Conservation (phyloP, 371 early-diverging fungal genomes). For the Blakeslea trispora region DNA sequence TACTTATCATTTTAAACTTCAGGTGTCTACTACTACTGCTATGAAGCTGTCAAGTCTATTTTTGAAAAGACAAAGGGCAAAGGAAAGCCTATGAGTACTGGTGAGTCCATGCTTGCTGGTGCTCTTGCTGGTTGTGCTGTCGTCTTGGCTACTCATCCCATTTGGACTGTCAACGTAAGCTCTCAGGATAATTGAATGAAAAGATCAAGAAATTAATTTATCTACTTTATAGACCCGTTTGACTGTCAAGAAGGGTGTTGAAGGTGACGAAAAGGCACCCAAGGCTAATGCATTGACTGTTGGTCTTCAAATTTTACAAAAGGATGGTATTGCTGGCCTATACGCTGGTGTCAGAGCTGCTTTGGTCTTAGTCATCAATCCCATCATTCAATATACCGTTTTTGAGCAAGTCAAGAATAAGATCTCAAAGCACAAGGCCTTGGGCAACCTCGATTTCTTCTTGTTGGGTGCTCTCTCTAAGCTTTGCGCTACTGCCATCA, state of each 20-base stretch:
- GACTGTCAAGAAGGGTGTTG: constrained; percentile 60
- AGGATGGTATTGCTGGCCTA: constrained; percentile 85
- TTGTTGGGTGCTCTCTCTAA: constrained; percentile 93
- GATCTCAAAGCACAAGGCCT: constrained; percentile 52
- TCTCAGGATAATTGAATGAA: constrained; percentile 1
- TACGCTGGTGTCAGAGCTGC: constrained; percentile 92
- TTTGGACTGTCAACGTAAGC: constrained; percentile 95
- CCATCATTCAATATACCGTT: constrained; percentile 96
- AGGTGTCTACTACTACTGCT: constrained; percentile 92
- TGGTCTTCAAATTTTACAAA: constrained; percentile 72
- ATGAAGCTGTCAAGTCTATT: constrained; percentile 85
- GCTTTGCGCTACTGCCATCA: constrained; percentile 90
- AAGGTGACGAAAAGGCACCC: constrained; percentile 40
- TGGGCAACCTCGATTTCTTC: constrained; percentile 90
- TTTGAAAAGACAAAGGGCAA: constrained; percentile 71
- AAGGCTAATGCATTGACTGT: constrained; percentile 52
- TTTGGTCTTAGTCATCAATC: constrained; percentile 95
- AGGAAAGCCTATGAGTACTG: constrained; percentile 68
- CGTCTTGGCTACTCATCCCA: constrained; percentile 91
- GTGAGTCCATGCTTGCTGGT: constrained; percentile 90
- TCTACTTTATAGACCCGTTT: constrained; percentile 59
- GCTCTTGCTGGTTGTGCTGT: constrained; percentile 91
- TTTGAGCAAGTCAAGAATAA: constrained; percentile 91
- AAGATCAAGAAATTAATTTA: not conserved
- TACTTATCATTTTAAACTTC: not conserved